phyloP scores from a whole-genome alignment of 352 stramenopile genomes.

The Pythium dissotocum region DNA sequence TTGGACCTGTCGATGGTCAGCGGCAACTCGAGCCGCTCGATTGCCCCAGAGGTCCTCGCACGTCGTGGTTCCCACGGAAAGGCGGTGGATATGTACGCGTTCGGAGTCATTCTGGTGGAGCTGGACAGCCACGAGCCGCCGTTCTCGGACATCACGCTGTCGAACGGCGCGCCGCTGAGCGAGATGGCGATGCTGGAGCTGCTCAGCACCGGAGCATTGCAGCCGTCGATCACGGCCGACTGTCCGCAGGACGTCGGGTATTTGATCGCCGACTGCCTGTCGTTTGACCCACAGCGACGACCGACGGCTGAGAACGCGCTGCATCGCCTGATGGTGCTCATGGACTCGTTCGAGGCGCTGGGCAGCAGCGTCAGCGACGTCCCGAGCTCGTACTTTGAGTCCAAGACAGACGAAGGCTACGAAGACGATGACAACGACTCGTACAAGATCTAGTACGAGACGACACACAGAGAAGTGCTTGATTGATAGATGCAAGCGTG shows the following conservation, averaged over 20 bases:
- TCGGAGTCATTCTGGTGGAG: constrained; percentile 70
- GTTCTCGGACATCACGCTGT: constrained; percentile 61
- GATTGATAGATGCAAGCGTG: not conserved
- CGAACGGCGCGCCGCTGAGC: constrained; percentile 48
- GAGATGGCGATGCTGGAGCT: constrained; percentile 57
- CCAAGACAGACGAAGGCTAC: constrained; percentile 12
- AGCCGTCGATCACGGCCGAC: constrained; percentile 45
- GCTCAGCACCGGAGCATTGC: constrained; percentile 48
- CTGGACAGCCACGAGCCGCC: constrained; percentile 70
- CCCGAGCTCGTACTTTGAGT: constrained; percentile 16
- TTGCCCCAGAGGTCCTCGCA: constrained; percentile 63
- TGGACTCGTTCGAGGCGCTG: constrained; percentile 51
- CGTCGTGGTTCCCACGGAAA: constrained; percentile 44
- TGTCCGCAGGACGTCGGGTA: constrained; percentile 47
- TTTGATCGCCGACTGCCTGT: constrained; percentile 58
- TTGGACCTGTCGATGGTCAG: constrained; percentile 23
- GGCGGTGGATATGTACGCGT: constrained; percentile 70
- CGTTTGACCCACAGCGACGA: constrained; percentile 43
- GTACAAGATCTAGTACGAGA: constrained; percentile 15
- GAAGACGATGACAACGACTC: constrained; percentile 11
- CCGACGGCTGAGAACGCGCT: constrained; percentile 43
- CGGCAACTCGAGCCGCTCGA: constrained; percentile 40
- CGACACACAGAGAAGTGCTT: not conserved
- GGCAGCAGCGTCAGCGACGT: constrained; percentile 39
- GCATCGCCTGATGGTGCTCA: constrained; percentile 39